Percentiles rank a stretch among this genome's conserved stretches.
phyloP scores from a whole-genome alignment of 1,139 yeast species.

The Saccharomyces hybrid region DNA sequence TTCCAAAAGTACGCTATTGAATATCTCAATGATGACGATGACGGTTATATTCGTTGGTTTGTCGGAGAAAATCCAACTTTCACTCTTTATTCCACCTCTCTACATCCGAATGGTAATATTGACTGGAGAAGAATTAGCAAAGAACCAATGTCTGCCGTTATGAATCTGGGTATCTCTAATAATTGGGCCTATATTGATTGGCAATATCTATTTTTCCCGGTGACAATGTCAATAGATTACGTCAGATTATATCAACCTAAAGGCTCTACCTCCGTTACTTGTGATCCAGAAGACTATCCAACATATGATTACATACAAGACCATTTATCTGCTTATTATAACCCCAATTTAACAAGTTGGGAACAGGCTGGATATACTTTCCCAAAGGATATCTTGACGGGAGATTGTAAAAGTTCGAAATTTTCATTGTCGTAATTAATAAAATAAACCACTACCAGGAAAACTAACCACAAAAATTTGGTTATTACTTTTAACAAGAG shows the following conservation, averaged over 20 bases:
- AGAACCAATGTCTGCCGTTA: constrained; percentile 77
- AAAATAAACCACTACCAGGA: not conserved
- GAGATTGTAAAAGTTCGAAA: constrained; percentile 36
- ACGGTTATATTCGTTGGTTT: constrained; percentile 77
- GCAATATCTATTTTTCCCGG: constrained; percentile 63
- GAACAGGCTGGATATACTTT: constrained; percentile 54
- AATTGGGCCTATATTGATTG: constrained; percentile 82
- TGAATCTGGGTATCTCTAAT: constrained; percentile 74
- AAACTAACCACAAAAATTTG: not conserved
- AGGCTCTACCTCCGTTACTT: constrained; percentile 45
- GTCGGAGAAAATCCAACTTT: constrained; percentile 64
- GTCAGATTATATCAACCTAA: constrained; percentile 74
- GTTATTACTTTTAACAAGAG: not conserved
- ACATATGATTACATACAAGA: constrained; percentile 62
- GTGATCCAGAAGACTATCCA: constrained; percentile 71
- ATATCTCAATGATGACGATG: constrained; percentile 53
- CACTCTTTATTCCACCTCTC: constrained; percentile 52
- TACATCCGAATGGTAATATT: constrained; percentile 78
- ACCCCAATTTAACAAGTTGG: constrained; percentile 62
- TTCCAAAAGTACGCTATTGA: constrained; percentile 77
- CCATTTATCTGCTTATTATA: constrained; percentile 56
- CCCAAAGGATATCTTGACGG: constrained; percentile 50
- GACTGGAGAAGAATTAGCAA: constrained; percentile 67
- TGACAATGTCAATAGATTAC: constrained; percentile 59
- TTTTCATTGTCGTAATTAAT: constrained; percentile 2